Conservation (phyloP, 148 eudicot genomes). For the Diospyros kaki region DNA sequence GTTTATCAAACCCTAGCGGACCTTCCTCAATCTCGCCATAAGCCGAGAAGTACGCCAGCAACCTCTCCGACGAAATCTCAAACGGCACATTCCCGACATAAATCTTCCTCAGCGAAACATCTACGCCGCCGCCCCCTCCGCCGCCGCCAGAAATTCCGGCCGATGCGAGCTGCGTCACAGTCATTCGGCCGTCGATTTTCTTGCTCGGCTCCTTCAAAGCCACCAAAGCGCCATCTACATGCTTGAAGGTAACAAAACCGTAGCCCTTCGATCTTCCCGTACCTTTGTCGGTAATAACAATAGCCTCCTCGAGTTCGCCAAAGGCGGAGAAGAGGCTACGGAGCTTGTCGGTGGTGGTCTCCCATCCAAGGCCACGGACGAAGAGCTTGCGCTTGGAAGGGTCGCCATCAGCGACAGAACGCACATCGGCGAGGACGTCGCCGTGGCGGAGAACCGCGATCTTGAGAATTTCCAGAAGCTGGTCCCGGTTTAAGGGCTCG, state of each 20-base stretch:
- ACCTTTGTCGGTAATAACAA: slow-evolving; percentile 64
- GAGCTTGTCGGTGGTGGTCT: slow-evolving; percentile 59
- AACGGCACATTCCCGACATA: slow-evolving; percentile 85
- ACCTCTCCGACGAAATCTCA: slow-evolving; percentile 64
- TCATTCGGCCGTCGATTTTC: slow-evolving; percentile 84
- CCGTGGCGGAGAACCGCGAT: slow-evolving; percentile 50
- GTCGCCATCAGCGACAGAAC: slow-evolving; percentile 66
- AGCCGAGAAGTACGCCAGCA: slow-evolving; percentile 51
- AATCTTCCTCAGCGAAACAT: slow-evolving; percentile 71
- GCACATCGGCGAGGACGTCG: slow-evolving; percentile 55
- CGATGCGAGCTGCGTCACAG: slow-evolving; percentile 72
- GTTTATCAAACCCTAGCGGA: slow-evolving; percentile 88
- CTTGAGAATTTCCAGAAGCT: slow-evolving; percentile 52
- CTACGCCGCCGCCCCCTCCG: slow-evolving; percentile 28
- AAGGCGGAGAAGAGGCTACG: slow-evolving; percentile 40
- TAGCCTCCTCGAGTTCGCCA: slow-evolving; percentile 78
- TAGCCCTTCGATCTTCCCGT: slow-evolving; percentile 72
- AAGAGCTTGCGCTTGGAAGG: slow-evolving; percentile 74
- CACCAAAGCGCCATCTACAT: slow-evolving; percentile 64
- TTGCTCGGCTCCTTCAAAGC: slow-evolving; percentile 75
- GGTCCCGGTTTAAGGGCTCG: slow-evolving; percentile 46
- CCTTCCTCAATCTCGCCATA: slow-evolving; percentile 96
- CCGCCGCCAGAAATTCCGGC: slow-evolving; percentile 28
- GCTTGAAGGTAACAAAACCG: slow-evolving; percentile 79
- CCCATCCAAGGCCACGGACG: slow-evolving; percentile 73